These are phyloP conservation scores for Blastobotrys chiropterorum DNA, from an alignment of 805 yeast species.

Conservation along the genomic window DNA sequence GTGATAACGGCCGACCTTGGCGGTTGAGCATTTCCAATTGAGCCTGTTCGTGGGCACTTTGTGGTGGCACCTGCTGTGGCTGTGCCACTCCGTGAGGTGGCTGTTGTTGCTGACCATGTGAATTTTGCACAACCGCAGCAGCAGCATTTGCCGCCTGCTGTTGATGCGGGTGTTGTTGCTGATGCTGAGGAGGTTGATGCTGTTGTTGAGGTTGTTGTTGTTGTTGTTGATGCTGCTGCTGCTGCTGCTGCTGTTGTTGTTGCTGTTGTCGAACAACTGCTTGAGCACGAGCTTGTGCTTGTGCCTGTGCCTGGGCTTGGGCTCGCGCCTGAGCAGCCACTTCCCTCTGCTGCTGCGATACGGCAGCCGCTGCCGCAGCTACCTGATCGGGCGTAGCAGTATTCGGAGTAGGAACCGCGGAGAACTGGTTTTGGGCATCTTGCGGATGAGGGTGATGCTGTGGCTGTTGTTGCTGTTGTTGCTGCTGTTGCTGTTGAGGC, in stretches of 20 bases:
- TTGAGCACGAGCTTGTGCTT: not conserved
- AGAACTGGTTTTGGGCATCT: not conserved
- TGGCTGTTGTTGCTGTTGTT: not conserved
- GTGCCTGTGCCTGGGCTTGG: not conserved
- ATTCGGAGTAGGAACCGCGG: not conserved
- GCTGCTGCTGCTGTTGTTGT: not conserved
- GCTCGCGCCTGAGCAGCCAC: not conserved
- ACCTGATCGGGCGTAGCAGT: not conserved
- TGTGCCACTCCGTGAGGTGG: not conserved
- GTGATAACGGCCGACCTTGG: constrained; percentile 42
- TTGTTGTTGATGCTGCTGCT: not conserved
- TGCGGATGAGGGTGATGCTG: not conserved
- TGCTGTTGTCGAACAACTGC: not conserved
- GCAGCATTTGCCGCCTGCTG: constrained; percentile 1
- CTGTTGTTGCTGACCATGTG: not conserved
- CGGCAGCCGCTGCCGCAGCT: constrained; percentile 2
- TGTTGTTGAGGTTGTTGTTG: not conserved
- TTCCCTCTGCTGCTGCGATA: not conserved
- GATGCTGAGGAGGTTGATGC: not conserved
- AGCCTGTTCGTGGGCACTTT: not conserved
- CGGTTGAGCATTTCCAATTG: constrained; percentile 4
- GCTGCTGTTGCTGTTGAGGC: not conserved
- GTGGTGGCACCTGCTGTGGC: not conserved
- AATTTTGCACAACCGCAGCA: not conserved
- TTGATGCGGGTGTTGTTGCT: not conserved